These are phyloP conservation scores for Venturia nashicola DNA, from an alignment of 2,329 filamentous ascomycete species.

Conservation along the genomic window DNA sequence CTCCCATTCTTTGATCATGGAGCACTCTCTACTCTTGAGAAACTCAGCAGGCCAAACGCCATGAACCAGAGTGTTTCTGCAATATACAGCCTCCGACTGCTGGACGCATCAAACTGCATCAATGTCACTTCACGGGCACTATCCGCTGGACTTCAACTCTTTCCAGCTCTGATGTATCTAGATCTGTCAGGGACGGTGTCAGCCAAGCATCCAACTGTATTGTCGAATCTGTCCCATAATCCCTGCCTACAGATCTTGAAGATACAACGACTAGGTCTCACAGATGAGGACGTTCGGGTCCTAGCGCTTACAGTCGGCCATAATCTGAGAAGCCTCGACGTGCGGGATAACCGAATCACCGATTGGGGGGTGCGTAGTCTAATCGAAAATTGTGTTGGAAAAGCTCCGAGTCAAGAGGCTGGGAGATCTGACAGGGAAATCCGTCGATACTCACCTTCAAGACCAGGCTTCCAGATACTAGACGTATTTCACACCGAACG, in stretches of 20 bases:
- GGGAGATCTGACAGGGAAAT: neutral
- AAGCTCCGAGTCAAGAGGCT: conserved; percentile 4
- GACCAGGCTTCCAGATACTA: conserved; percentile 11
- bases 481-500: conserved; percentile 30
- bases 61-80: conserved; percentile 6
- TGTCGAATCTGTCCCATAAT: conserved; percentile 34
- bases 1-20: conserved; percentile 52
- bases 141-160: conserved; percentile 37
- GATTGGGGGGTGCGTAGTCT: conserved; percentile 41
- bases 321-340: conserved; percentile 42
- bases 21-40: conserved; percentile 38
- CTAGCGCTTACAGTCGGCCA: conserved; percentile 39
- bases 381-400: conserved; percentile 37
- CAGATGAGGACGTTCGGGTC: conserved; percentile 39
- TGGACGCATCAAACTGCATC: conserved; percentile 43
- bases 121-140: conserved; percentile 47
- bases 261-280: conserved; percentile 39
- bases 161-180: conserved; percentile 43
- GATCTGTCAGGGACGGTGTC: conserved; percentile 44
- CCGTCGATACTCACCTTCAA: conserved; percentile 12
- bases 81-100: conserved; percentile 37
- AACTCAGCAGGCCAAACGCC: conserved; percentile 17
- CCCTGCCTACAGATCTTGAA: conserved; percentile 44
- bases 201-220: conserved; percentile 35
- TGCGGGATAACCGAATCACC: conserved; percentile 45